These are phyloP conservation scores for Diaporthe longicolla DNA, from an alignment of 2,329 filamentous ascomycete species.

Conservation along the genomic window DNA sequence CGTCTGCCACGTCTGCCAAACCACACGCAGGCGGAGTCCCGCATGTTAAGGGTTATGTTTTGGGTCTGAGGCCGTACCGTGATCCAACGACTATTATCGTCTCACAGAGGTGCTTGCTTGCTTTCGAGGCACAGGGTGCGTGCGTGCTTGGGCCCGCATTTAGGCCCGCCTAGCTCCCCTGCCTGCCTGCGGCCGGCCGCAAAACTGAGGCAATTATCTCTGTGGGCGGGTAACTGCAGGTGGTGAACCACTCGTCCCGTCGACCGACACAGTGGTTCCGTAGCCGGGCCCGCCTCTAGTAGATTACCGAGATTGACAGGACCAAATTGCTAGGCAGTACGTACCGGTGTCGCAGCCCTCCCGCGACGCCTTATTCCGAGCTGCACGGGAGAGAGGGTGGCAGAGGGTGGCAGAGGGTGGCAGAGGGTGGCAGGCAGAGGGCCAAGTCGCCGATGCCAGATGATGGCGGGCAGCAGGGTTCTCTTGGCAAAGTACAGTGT, in stretches of 20 bases:
- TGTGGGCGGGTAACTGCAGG: slow-evolving; percentile 32
- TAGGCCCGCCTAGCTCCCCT: slow-evolving; percentile 11
- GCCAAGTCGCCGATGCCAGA: slow-evolving; percentile 30
- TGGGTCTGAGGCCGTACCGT: slow-evolving; percentile 13
- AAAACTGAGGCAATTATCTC: slow-evolving; percentile 21
- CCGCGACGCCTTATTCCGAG: slow-evolving; percentile 9
- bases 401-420: no score
- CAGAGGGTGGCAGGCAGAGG: not conserved
- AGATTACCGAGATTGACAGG: slow-evolving; percentile 38
- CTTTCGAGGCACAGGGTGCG: slow-evolving; percentile 8
- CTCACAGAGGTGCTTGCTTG: slow-evolving; percentile 15
- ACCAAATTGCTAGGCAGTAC: slow-evolving; percentile 24
- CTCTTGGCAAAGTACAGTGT: slow-evolving; percentile 5
- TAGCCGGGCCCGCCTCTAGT: slow-evolving; percentile 25
- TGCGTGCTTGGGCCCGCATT: slow-evolving; percentile 8
- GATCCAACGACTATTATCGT: slow-evolving; percentile 3
- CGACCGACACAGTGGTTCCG: slow-evolving; percentile 30
- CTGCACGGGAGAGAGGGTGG: slow-evolving; percentile 8
- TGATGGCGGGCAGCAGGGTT: not conserved
- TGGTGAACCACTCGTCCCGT: slow-evolving; percentile 28
- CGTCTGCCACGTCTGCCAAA: not conserved
- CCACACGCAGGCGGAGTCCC: not conserved
- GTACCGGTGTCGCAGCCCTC: not conserved
- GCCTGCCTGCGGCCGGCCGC: slow-evolving; percentile 3
- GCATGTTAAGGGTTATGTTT: not conserved